phyloP scores from a whole-genome alignment of 169 alveolate genomes.

The Ichthyophthirius multifiliis region DNA sequence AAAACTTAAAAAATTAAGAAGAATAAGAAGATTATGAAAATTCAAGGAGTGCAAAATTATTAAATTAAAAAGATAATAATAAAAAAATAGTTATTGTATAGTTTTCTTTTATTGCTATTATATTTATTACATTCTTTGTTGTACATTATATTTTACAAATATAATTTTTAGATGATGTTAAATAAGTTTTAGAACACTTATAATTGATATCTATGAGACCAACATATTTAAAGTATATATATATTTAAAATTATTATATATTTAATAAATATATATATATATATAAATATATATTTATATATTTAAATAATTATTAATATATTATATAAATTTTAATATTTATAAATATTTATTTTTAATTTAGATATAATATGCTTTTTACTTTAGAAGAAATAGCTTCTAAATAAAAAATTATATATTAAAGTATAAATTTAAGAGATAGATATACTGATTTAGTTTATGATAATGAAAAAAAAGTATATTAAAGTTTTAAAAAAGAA shows the following conservation, averaged over 20 bases:
- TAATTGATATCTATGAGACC: neutral
- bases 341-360: too few relatives aligned
- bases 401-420: neutral
- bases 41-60: neutral
- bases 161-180: neutral
- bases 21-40: neutral
- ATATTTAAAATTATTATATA: too few relatives aligned
- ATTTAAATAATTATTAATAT: too few relatives aligned
- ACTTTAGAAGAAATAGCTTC: constrained; percentile 9
- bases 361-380: neutral
- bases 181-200: neutral
- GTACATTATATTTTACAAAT: neutral
- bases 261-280: too few relatives aligned
- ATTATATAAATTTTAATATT: neutral
- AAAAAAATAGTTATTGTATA: neutral
- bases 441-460: neutral
- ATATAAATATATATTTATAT: too few relatives aligned
- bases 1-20: neutral
- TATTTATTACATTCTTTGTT: neutral
- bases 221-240: neutral
- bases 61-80: constrained; percentile 9
- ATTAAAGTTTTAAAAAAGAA: neutral
- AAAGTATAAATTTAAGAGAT: neutral
- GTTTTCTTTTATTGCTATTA: neutral
- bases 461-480: neutral